phyloP scores from a whole-genome alignment of 345 rosid species.

The Iberis pinnata region DNA sequence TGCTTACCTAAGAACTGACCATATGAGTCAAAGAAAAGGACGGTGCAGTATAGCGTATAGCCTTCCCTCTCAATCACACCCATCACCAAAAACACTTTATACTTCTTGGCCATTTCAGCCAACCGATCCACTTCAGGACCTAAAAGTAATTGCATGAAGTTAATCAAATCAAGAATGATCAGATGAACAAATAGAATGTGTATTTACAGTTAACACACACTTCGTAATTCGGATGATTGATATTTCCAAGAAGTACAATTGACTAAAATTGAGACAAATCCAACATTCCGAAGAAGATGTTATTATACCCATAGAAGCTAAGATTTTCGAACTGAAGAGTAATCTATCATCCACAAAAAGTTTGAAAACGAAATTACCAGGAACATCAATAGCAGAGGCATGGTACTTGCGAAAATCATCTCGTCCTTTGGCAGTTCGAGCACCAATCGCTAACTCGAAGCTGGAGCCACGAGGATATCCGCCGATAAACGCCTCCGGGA shows the following conservation, averaged over 20 bases:
- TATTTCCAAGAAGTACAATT: no score
- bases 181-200: background rate
- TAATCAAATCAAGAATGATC: background rate
- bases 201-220: background rate
- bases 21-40: constrained; percentile 72
- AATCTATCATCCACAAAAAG: no score
- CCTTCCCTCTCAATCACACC: constrained; percentile 95
- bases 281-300: no score
- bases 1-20: constrained; percentile 87
- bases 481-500: constrained; percentile 92
- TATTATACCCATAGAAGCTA: no score
- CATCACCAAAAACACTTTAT: constrained; percentile 78
- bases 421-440: constrained; percentile 60
- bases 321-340: background rate
- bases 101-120: constrained; percentile 82
- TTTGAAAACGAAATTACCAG: constrained; percentile 39
- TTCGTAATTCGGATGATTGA: no score
- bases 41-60: constrained; percentile 74
- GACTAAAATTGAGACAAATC: background rate
- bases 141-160: constrained; percentile 12
- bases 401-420: constrained; percentile 88
- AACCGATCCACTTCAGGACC: constrained; percentile 81
- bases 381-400: constrained; percentile 78
- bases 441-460: constrained; percentile 70
- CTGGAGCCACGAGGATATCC: constrained; percentile 88